Base-by-base conservation (phyloP, 75 land plant genomes). In the Sequoia sempervirens region DNA sequence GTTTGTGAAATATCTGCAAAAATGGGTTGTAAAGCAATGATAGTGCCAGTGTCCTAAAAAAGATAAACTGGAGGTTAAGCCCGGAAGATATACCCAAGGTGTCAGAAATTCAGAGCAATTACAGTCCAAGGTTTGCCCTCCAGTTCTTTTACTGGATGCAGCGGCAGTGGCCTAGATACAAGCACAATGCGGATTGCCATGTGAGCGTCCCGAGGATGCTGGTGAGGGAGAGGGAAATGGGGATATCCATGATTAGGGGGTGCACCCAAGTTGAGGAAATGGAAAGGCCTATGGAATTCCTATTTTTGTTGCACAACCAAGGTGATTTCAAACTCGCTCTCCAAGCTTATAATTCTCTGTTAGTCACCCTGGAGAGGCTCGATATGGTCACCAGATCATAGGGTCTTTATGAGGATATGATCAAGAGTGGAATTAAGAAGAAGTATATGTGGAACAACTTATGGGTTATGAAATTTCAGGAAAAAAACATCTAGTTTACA, bases 81-180 rank as follows among this genome's bases (percentile, higher is more conserved):
- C 88, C 87, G n/a, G 32, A 68, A 14, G 89, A 90, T 5, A 81
- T 90, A 12, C 28, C 83, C 14, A 43, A 84, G 34, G 70, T 92
- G 20, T 20, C 90, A 30, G 34, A 41, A 6, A 37, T 76, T 52
- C 86, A 81, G 53, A 54, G 38, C 41, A 34, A 84, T 54, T 12
- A 87, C 28, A 80, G 47, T 14, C 32, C 36, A 12, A 32, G 36
- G 4, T n/a, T 36, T 1, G 92, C 85, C 8, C 56, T 89, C 20
- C 56, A 78, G 6, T 92, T 92, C 85, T 87, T 90, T 80, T 64
- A 81, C 69, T 87, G 85, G 84, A 50, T 92, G 70, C 34, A 32
- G 15, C 81, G 89, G 32, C 84, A 83, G 82, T 10, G 82, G 87
- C 88, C 37, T 86, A 84, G 78, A 61, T 83, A 79, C 89, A 86